Evolutionary conservation across 202 grass and related monocot species (phyloP).

Genomic region (Cymbopogon flexuosus): DNA sequence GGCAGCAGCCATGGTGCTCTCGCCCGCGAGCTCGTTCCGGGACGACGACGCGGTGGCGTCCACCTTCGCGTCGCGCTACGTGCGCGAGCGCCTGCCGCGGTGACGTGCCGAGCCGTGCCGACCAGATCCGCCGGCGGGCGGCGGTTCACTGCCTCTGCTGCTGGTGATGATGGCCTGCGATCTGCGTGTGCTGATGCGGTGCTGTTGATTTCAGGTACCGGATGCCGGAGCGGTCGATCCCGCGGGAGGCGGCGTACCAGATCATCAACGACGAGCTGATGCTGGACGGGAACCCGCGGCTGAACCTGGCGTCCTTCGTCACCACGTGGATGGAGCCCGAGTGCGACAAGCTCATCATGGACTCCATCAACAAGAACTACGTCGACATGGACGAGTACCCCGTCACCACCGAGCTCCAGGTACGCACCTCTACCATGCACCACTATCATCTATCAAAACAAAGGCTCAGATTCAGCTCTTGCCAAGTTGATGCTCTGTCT

Average conservation of each 20-base stretch:
- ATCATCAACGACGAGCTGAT: slow-evolving; percentile 83
- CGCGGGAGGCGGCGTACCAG: slow-evolving; percentile 69
- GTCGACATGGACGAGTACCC: slow-evolving; percentile 92
- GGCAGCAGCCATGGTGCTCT: slow-evolving; percentile 61
- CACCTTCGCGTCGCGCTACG: slow-evolving; percentile 93
- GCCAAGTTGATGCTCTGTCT: no score
- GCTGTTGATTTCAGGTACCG: slow-evolving; percentile 39
- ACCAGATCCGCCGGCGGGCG: neutral
- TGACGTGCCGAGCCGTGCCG: slow-evolving; percentile 2
- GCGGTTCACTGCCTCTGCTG: neutral
- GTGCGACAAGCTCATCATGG: slow-evolving; percentile 74
- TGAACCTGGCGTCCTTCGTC: slow-evolving; percentile 75
- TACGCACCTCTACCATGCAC: no score
- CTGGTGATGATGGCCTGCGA: no score
- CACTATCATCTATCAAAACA: no score
- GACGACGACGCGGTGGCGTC: slow-evolving; percentile 12
- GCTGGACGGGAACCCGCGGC: slow-evolving; percentile 69
- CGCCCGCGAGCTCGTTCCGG: slow-evolving; percentile 19
- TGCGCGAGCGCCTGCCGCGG: slow-evolving; percentile 53
- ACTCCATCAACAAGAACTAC: slow-evolving; percentile 69
- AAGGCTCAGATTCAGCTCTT: no score
- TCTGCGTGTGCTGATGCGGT: neutral
- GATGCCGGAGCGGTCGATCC: slow-evolving; percentile 48
- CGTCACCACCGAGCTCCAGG: slow-evolving; percentile 80
- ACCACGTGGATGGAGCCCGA: slow-evolving; percentile 91